Percentiles rank a stretch among this genome's conserved stretches.
These are phyloP conservation scores for Podospora pseudoanserina DNA, from an alignment of 495 filamentous ascomycete genomes.

Conservation along the genomic window DNA sequence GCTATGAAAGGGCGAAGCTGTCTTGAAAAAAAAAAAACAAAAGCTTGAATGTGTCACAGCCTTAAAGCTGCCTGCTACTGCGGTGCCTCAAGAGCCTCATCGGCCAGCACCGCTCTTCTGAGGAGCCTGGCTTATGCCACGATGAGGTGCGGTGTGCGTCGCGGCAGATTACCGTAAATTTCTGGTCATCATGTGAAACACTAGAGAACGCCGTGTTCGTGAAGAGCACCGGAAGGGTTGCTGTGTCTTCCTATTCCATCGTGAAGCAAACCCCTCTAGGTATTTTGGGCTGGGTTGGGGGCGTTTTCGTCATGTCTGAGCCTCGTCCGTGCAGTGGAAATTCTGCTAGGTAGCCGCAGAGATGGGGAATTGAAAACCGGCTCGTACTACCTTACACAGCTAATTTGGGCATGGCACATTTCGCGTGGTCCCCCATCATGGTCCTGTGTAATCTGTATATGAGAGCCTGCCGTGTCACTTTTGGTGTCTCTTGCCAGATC, in stretches of 20 bases:
- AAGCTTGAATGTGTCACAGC: background rate
- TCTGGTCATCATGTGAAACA: constrained; percentile 9
- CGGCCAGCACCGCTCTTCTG: background rate
- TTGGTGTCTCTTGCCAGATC: background rate
- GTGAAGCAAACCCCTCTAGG: background rate
- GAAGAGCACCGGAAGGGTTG: background rate
- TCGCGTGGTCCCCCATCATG: background rate
- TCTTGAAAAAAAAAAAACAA: background rate
- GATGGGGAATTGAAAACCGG: background rate
- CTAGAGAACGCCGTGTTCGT: constrained; percentile 5
- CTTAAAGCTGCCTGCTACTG: background rate
- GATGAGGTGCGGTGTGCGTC: background rate
- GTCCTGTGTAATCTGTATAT: background rate
- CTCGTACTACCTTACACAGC: too few species aligned
- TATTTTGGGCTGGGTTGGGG: background rate
- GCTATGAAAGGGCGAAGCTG: background rate
- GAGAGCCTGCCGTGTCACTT: background rate
- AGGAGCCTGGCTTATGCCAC: background rate
- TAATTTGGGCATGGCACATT: background rate
- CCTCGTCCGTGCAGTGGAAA: background rate
- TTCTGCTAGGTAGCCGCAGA: background rate
- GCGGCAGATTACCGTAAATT: background rate
- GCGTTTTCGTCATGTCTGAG: background rate
- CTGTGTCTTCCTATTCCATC: background rate
- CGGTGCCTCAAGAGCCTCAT: background rate